Conservation (phyloP, 345 rosid species). For the Raphanus sativus region DNA sequence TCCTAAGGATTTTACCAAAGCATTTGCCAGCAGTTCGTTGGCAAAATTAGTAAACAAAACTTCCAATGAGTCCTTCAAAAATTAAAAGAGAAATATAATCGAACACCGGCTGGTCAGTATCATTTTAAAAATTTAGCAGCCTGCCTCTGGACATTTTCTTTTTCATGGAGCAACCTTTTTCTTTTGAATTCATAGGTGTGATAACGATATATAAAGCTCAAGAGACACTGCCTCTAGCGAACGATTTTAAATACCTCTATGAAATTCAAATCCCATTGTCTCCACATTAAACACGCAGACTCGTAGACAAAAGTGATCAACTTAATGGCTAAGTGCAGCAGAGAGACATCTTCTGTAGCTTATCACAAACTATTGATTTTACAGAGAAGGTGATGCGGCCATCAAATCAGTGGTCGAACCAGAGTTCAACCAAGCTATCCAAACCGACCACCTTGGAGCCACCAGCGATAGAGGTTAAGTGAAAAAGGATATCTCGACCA, state of each 20-base stretch:
- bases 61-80: conserved; percentile 28
- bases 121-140: no score
- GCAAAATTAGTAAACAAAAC: conserved; percentile 63
- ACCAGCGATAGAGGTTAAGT: no score
- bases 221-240: background rate
- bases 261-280: background rate
- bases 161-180: no score
- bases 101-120: no score
- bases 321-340: background rate
- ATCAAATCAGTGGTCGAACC: no score
- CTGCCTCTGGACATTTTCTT: no score
- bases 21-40: conserved; percentile 73
- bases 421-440: no score
- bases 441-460: no score
- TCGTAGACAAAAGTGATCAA: background rate
- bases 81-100: no score
- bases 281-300: background rate
- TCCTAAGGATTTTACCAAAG: conserved; percentile 63
- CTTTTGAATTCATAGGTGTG: no score
- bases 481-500: no score
- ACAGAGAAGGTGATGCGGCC: background rate
- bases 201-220: background rate
- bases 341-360: background rate
- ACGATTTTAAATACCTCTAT: background rate
- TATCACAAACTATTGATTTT: background rate